These are phyloP conservation scores for Beauveria bassiana DNA, from an alignment of 2,329 filamentous ascomycete genomes.

Conservation along the genomic window DNA sequence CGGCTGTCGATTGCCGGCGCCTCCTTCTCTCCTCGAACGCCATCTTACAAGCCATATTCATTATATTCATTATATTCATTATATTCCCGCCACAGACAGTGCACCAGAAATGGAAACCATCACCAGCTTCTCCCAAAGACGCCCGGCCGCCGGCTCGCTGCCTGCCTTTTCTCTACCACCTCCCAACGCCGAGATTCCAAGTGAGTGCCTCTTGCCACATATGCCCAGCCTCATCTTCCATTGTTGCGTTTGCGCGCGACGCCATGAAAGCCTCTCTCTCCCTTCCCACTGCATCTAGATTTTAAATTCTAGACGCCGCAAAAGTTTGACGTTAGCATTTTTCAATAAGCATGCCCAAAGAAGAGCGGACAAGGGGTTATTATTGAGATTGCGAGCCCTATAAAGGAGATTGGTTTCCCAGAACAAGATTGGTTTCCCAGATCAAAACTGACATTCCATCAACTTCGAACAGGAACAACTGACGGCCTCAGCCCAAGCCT, in stretches of 20 bases:
- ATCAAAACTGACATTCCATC: slow-evolving; percentile 17
- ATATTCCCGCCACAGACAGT: neutral
- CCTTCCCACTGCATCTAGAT: neutral
- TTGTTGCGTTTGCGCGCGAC: no score
- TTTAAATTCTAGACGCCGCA: no score
- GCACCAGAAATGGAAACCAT: slow-evolving; percentile 21
- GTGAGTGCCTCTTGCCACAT: slow-evolving; percentile 18
- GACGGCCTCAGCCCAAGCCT: slow-evolving; percentile 57
- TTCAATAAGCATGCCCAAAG: no score
- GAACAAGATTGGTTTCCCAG: neutral
- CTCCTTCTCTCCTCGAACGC: neutral
- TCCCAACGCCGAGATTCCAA: slow-evolving; percentile 28
- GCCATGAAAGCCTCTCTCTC: neutral
- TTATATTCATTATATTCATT: no score
- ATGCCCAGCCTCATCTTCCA: no score
- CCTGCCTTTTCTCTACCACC: slow-evolving; percentile 30
- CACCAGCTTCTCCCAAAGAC: slow-evolving; percentile 27
- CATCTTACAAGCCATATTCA: neutral
- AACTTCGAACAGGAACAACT: slow-evolving; percentile 36
- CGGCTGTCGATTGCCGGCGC: neutral
- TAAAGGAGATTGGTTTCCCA: neutral
- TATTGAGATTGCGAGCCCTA: no score
- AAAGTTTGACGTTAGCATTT: no score
- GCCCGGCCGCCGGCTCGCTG: slow-evolving; percentile 25
- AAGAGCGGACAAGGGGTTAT: no score